Percentiles rank a stretch among this genome's conserved stretches.
Evolutionary conservation across 257 asterid genomes (phyloP).

Genomic region (Eustoma russellianum): DNA sequence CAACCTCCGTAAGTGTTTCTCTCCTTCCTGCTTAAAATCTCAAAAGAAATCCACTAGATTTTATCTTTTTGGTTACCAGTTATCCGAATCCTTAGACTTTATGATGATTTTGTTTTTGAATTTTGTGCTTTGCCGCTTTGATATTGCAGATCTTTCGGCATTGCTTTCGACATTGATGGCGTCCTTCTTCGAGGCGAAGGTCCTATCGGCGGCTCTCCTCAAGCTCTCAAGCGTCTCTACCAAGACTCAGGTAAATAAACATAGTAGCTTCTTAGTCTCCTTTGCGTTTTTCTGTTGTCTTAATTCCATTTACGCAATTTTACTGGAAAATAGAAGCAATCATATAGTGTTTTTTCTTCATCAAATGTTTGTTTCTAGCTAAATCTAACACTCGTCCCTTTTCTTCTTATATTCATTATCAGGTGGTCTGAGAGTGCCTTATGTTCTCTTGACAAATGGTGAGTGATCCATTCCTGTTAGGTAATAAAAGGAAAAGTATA

Average conservation of each 20-base stretch:
- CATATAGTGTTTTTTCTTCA: too few species aligned
- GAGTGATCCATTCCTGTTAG: slow-evolving; percentile 20
- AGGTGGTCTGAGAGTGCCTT: slow-evolving; percentile 72
- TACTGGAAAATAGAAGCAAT: too few species aligned
- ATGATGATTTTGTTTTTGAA: not conserved
- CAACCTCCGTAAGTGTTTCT: slow-evolving; percentile 11
- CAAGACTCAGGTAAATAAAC: slow-evolving; percentile 37
- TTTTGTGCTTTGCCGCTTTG: not conserved
- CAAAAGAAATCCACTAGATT: not conserved
- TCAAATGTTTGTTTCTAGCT: too few species aligned
- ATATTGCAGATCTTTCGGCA: slow-evolving; percentile 46
- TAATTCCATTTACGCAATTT: not conserved
- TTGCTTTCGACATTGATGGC: slow-evolving; percentile 96
- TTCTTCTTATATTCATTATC: slow-evolving; percentile 12
- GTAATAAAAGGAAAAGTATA: too few species aligned
- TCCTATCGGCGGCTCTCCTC: slow-evolving; percentile 80
- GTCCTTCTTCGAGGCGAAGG: slow-evolving; percentile 67
- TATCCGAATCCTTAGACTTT: not conserved
- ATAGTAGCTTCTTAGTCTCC: not conserved
- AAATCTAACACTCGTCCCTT: too few species aligned
- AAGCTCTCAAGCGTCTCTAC: slow-evolving; percentile 65
- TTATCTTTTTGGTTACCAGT: not conserved
- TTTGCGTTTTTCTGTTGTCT: not conserved
- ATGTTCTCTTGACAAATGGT: slow-evolving; percentile 89
- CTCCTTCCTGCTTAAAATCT: not conserved